A percentile compares a stretch with the other conserved stretches of the same genome.
Evolutionary conservation across 805 yeast genomes (phyloP).

Genomic region (Wickerhamiella sergipiensis): DNA sequence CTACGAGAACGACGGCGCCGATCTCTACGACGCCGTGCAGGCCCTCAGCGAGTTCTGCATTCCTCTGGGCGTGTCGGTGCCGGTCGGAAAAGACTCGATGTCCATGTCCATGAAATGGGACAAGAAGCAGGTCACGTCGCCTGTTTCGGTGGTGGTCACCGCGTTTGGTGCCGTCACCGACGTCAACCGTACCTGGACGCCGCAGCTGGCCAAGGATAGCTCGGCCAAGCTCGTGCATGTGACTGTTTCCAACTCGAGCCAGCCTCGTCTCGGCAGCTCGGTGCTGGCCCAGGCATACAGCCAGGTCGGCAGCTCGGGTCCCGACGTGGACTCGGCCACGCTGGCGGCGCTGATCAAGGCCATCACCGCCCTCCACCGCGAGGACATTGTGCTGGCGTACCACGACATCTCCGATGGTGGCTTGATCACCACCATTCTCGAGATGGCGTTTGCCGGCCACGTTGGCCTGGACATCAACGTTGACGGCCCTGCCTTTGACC

Average conservation of each 20-base stretch:
- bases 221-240: constrained; percentile 70
- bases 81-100: constrained; percentile 98
- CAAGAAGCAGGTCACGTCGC: constrained; percentile 80
- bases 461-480: constrained; percentile 52
- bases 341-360: constrained; percentile 62
- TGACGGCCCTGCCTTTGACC: constrained; percentile 34
- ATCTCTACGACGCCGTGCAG: constrained; percentile 90
- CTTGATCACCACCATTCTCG: constrained; percentile 64
- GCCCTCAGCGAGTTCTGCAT: constrained; percentile 96
- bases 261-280: constrained; percentile 73
- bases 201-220: constrained; percentile 46
- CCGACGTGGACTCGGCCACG: constrained; percentile 54
- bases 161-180: constrained; percentile 80
- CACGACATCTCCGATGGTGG: constrained; percentile 98
- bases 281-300: constrained; percentile 88
- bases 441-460: constrained; percentile 96
- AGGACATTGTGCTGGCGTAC: constrained; percentile 58
- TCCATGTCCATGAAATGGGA: constrained; percentile 98
- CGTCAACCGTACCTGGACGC: constrained; percentile 92
- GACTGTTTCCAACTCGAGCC: constrained; percentile 32
- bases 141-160: constrained; percentile 78
- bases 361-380: constrained; percentile 56
- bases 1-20: constrained; percentile 89
- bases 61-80: constrained; percentile 77
- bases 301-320: constrained; percentile 71